Conservation (phyloP, 2,329 filamentous ascomycete genomes). For the Juglanconis oblonga region DNA sequence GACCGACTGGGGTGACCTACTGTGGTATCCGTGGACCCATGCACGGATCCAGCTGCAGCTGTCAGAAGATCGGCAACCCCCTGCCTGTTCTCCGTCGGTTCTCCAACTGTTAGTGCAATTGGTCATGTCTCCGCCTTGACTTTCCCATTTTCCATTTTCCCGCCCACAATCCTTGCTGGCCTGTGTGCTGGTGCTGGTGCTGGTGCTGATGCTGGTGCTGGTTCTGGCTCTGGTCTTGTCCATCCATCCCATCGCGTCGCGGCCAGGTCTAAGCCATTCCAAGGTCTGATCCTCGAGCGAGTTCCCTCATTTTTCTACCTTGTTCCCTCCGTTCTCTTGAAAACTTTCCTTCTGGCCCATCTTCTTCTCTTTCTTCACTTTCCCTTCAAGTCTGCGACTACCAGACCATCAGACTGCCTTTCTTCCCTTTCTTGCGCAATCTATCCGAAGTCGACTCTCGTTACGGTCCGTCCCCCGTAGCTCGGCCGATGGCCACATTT, state of each 20-base stretch:
- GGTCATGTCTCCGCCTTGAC: neutral
- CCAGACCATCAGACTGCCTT: neutral
- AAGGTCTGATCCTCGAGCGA: constrained; percentile 16
- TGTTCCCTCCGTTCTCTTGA: constrained; percentile 2
- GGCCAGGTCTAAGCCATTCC: constrained; percentile 17
- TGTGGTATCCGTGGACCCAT: no score
- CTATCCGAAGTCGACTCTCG: neutral
- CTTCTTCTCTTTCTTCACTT: constrained; percentile 2
- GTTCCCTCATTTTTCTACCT: constrained; percentile 6
- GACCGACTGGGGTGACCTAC: no score
- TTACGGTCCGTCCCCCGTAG: neutral
- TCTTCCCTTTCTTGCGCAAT: constrained; percentile 1
- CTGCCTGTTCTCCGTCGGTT: neutral
- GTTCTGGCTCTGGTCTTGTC: neutral
- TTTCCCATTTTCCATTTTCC: neutral
- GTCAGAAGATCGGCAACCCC: constrained; percentile 15
- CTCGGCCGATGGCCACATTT: constrained; percentile 7
- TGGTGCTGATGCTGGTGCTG: no score
- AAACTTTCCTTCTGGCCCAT: constrained; percentile 12
- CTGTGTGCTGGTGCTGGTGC: no score
- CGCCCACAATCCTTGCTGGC: neutral
- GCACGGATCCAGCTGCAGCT: neutral
- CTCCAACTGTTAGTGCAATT: neutral
- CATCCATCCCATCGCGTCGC: neutral
- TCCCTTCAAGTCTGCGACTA: neutral